Evolutionary conservation across 2,329 filamentous ascomycete species (phyloP).

Genomic region (Fusarium pseudograminearum): DNA sequence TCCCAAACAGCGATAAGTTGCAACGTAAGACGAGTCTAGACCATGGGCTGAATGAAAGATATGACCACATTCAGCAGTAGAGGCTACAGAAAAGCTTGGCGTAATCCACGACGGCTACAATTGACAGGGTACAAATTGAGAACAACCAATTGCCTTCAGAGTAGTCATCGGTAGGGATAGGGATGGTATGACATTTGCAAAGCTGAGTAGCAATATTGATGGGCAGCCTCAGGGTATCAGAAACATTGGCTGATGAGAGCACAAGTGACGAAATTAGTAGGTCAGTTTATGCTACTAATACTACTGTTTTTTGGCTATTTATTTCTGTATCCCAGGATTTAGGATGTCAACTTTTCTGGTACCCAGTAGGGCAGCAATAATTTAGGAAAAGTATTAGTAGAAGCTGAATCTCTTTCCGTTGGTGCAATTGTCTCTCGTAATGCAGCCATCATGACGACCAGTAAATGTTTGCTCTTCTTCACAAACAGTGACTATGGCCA

Average conservation of each 20-base stretch:
- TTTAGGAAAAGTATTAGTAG: neutral
- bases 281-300: too few relatives aligned
- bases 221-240: rapidly evolving
- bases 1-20: neutral
- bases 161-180: neutral
- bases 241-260: too few relatives aligned
- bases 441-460: rapidly evolving
- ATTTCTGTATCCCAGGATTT: too few relatives aligned
- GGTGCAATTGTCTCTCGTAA: rapidly evolving
- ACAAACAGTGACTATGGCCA: neutral
- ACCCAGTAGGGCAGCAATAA: neutral
- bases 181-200: neutral
- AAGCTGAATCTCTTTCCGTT: neutral
- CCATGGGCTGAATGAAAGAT: neutral
- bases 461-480: neutral
- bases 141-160: neutral
- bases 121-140: rapidly evolving
- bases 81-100: neutral
- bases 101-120: neutral
- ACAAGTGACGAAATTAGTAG: too few relatives aligned
- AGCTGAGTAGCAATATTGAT: neutral
- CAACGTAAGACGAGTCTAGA: neutral
- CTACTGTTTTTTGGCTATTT: too few relatives aligned
- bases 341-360: too few relatives aligned
- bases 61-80: neutral